Percentiles rank a stretch among this genome's conserved stretches.
Conservation (phyloP, 352 stramenopile genomes). For the Detonula confervacea region DNA sequence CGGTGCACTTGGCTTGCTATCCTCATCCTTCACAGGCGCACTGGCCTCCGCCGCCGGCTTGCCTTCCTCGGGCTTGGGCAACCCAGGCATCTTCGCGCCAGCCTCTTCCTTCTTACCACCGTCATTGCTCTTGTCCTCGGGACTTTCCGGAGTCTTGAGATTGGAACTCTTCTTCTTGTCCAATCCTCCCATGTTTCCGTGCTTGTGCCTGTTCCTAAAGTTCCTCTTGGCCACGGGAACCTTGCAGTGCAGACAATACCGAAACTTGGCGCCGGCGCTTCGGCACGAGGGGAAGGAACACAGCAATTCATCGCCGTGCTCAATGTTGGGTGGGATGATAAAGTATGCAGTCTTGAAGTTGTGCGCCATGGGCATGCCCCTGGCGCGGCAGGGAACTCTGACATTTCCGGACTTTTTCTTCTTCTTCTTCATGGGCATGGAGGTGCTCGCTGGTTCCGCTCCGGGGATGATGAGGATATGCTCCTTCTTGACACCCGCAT, state of each 20-base stretch:
- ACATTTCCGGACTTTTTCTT: conserved; percentile 50
- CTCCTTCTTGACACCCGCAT: conserved; percentile 32
- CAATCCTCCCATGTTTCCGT: conserved; percentile 41
- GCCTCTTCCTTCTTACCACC: neutral
- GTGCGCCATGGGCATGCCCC: conserved; percentile 73
- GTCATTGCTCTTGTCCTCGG: neutral
- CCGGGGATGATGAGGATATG: conserved; percentile 49
- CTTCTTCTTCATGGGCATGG: conserved; percentile 28
- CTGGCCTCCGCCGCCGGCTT: no score
- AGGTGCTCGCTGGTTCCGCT: neutral
- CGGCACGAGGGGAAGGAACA: conserved; percentile 67
- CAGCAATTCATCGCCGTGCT: conserved; percentile 68
- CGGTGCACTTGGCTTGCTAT: neutral
- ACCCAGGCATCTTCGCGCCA: neutral
- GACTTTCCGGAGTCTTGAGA: neutral
- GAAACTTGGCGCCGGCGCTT: conserved; percentile 69
- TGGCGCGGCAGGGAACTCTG: conserved; percentile 62
- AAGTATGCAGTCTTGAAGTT: conserved; percentile 79
- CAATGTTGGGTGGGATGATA: conserved; percentile 59
- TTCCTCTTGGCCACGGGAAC: conserved; percentile 79
- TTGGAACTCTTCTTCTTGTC: conserved; percentile 20
- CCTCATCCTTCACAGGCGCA: neutral
- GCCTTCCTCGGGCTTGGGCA: no score
- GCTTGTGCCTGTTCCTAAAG: conserved; percentile 74
- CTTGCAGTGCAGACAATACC: conserved; percentile 76